Percentiles rank a stretch among this genome's conserved stretches.
Evolutionary conservation across 2,329 filamentous ascomycete species (phyloP).

Genomic region (Zelopaecilomyces penicillatus): DNA sequence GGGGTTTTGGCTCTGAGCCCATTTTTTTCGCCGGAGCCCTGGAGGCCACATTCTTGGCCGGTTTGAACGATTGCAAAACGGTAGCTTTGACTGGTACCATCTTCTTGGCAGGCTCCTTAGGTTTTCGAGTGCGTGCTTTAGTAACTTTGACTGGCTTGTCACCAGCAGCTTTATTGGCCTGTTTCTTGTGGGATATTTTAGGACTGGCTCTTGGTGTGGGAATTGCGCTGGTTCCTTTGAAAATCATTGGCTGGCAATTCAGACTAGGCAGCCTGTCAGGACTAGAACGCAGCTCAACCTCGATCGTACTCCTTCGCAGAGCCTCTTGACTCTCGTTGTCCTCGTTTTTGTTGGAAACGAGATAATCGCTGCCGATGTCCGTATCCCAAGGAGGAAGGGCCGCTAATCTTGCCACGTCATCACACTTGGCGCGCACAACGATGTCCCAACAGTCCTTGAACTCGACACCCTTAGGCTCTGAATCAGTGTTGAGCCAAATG

Average conservation of each 20-base stretch:
- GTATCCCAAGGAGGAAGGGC: conserved; percentile 52
- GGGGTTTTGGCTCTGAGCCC: conserved; percentile 2
- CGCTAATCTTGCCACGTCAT: conserved; percentile 72
- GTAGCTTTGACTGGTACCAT: conserved; percentile 31
- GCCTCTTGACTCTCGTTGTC: conserved; percentile 31
- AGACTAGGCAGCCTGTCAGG: conserved; percentile 11
- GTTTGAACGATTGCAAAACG: conserved; percentile 35
- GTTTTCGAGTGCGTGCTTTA: conserved; percentile 24
- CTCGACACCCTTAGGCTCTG: conserved; percentile 72
- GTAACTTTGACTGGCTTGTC: conserved; percentile 13
- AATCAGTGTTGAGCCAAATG: conserved; percentile 89
- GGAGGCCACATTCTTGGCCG: conserved; percentile 29
- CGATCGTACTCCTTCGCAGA: conserved; percentile 28
- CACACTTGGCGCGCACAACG: conserved; percentile 77
- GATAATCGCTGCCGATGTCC: conserved; percentile 42
- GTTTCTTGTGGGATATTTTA: conserved; percentile 37
- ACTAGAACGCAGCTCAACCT: conserved; percentile 20
- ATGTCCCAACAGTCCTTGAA: conserved; percentile 92
- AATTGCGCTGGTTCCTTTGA: conserved; percentile 40
- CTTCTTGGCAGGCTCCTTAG: conserved; percentile 25
- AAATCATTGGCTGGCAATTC: conserved; percentile 29
- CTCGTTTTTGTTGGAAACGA: conserved; percentile 34
- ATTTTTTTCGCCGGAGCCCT: conserved; percentile 14
- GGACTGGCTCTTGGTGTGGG: conserved; percentile 52
- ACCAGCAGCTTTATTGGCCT: conserved; percentile 22